A percentile compares a stretch with the other conserved stretches of the same genome.
These are phyloP conservation scores for Fusarium sororula DNA, from an alignment of 2,329 filamentous ascomycete species.

Conservation along the genomic window DNA sequence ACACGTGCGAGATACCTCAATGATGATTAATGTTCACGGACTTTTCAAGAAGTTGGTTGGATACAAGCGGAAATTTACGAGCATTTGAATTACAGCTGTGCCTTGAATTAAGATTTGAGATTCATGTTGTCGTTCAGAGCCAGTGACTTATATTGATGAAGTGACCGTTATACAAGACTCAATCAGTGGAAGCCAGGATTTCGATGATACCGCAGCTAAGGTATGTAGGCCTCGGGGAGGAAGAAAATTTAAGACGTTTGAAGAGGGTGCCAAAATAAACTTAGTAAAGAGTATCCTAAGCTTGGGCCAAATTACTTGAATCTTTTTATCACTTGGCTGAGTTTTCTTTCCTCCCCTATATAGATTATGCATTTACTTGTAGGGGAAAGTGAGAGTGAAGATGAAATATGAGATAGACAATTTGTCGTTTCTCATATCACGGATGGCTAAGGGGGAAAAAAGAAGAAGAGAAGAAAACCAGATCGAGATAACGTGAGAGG, in stretches of 20 bases:
- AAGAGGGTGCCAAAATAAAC: not conserved
- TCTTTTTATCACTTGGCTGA: not conserved
- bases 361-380: not conserved
- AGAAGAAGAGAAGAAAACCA: not conserved
- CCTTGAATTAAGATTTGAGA: not conserved
- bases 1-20: conserved; percentile 41
- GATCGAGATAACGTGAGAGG: not conserved
- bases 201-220: no score
- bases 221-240: not conserved
- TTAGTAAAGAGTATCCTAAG: not conserved
- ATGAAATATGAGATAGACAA: not conserved
- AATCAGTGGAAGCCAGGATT: not conserved
- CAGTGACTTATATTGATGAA: not conserved
- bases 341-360: not conserved
- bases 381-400: not conserved
- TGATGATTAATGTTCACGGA: conserved; percentile 38
- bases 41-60: not conserved
- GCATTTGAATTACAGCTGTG: not conserved
- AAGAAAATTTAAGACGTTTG: not conserved
- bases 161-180: not conserved
- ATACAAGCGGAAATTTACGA: not conserved
- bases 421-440: not conserved
- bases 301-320: not conserved
- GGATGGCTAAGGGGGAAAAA: not conserved
- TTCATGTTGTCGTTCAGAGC: not conserved